Evolutionary conservation across 129 eudicot species (phyloP).

Genomic region (Calendula officinalis): DNA sequence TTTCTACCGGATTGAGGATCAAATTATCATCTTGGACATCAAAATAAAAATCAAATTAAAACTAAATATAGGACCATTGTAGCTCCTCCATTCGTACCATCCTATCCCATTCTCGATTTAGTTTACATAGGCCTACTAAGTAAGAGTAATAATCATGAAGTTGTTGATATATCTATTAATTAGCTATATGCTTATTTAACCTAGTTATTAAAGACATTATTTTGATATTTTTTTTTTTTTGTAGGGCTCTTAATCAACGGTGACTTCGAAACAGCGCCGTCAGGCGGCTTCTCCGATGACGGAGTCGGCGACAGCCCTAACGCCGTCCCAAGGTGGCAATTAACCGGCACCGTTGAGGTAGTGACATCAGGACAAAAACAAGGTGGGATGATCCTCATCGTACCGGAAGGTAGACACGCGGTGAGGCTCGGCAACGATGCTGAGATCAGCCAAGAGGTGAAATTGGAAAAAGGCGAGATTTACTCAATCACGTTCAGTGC

Average conservation of each 20-base stretch:
- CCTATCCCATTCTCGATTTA: no score
- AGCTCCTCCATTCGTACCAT: no score
- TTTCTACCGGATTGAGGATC: no score
- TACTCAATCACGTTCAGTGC: constrained; percentile 95
- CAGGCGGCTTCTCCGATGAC: constrained; percentile 62
- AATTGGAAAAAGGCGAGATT: constrained; percentile 66
- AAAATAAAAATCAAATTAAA: no score
- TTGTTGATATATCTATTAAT: neutral
- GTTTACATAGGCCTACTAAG: no score
- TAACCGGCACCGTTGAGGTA: constrained; percentile 77
- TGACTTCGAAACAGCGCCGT: constrained; percentile 82
- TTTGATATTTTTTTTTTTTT: neutral
- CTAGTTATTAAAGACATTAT: neutral
- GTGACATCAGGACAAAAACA: constrained; percentile 88
- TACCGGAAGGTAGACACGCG: constrained; percentile 87
- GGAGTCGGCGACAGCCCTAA: constrained; percentile 49
- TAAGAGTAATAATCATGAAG: no score
- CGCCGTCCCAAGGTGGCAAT: constrained; percentile 70
- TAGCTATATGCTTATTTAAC: neutral
- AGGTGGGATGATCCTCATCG: constrained; percentile 98
- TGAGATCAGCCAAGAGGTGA: constrained; percentile 66
- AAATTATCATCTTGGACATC: no score
- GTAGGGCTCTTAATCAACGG: constrained; percentile 76
- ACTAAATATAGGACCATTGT: no score
- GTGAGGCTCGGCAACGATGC: constrained; percentile 94